Conservation (phyloP, 2,329 filamentous ascomycete genomes). For the Diaporthe sp. region DNA sequence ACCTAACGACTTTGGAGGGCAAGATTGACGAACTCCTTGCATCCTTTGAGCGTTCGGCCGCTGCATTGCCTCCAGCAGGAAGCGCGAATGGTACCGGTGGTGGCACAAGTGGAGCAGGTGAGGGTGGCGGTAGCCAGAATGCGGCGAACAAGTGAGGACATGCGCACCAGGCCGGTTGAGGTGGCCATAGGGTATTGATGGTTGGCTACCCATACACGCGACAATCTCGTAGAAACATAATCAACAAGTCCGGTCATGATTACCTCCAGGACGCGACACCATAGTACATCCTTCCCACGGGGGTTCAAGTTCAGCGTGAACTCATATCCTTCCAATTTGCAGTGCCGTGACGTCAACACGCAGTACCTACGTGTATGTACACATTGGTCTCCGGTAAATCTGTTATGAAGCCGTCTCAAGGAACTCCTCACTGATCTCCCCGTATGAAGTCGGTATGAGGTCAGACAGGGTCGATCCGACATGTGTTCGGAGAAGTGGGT, state of each 20-base stretch:
- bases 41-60: constrained; percentile 55
- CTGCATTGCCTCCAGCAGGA: background rate
- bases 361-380: background rate
- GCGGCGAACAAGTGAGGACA: constrained; percentile 13
- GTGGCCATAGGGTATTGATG: background rate
- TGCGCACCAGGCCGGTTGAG: background rate
- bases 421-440: background rate
- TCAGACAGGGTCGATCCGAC: background rate
- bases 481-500: background rate
- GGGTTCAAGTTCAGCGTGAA: background rate
- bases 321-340: background rate
- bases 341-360: constrained; percentile 12
- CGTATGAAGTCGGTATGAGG: constrained; percentile 14
- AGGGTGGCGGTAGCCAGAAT: background rate
- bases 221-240: background rate
- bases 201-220: background rate
- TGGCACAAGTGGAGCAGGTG: background rate
- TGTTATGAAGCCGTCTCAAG: background rate
- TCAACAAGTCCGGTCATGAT: background rate
- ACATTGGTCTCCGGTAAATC: background rate
- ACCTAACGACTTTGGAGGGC: constrained; percentile 65
- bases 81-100: constrained; percentile 20
- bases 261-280: background rate
- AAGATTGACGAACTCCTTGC: constrained; percentile 70
- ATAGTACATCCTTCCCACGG: background rate